Evolutionary conservation across 2,329 filamentous ascomycete genomes (phyloP).

Genomic region (Geosmithia flava): DNA sequence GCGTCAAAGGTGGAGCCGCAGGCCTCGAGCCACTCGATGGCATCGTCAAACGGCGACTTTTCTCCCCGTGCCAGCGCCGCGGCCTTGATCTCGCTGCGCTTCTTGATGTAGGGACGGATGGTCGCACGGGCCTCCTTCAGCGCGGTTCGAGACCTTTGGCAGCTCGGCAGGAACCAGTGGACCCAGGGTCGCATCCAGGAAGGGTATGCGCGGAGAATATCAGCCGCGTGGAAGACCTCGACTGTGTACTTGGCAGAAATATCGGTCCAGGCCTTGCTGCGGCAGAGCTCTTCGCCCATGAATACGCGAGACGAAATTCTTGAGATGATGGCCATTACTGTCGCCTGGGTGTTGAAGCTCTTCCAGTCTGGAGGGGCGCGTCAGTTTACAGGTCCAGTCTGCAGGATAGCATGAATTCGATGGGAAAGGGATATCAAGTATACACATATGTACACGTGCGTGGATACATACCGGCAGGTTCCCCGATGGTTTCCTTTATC

Average conservation of each 20-base stretch:
- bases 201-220: constrained; percentile 25
- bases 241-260: constrained; percentile 31
- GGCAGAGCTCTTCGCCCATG: constrained; percentile 23
- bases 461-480: no score
- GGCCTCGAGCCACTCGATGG: constrained; percentile 41
- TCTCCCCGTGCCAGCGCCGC: constrained; percentile 11
- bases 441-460: no score
- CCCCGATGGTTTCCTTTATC: no score
- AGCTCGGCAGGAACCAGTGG: constrained; percentile 26
- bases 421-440: no score
- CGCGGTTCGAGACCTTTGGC: constrained; percentile 14
- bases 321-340: constrained; percentile 2
- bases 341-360: neutral
- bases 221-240: constrained; percentile 16
- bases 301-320: constrained; percentile 19
- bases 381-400: no score
- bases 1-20: constrained; percentile 13
- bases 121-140: constrained; percentile 1
- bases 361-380: no score
- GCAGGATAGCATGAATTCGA: no score
- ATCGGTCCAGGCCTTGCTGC: constrained; percentile 30
- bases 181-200: constrained; percentile 30
- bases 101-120: constrained; percentile 24
- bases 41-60: constrained; percentile 31
- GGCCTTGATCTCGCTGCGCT: constrained; percentile 28